These are phyloP conservation scores for Triangularia setosa DNA, from an alignment of 2,329 filamentous ascomycete species.

Conservation along the genomic window DNA sequence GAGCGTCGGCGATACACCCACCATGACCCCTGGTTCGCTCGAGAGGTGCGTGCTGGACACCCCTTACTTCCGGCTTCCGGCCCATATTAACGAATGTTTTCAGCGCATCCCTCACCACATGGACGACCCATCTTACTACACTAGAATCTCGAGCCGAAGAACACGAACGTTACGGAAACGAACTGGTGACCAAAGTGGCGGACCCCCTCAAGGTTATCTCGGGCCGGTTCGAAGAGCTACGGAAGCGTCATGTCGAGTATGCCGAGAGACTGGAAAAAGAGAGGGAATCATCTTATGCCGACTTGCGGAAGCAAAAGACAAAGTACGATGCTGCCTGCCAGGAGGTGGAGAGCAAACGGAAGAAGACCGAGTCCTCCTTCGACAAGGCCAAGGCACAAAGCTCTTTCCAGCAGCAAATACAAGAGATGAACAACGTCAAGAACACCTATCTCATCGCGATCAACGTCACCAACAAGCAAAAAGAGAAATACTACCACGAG, in stretches of 20 bases:
- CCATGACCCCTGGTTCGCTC: conserved; percentile 89
- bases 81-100: not conserved
- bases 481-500: conserved; percentile 95
- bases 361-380: conserved; percentile 92
- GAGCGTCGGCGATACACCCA: conserved; percentile 89
- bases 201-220: conserved; percentile 78
- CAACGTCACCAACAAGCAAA: conserved; percentile 95
- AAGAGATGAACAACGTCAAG: conserved; percentile 97
- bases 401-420: conserved; percentile 85
- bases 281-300: conserved; percentile 75
- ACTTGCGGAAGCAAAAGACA: conserved; percentile 83
- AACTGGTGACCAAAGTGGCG: conserved; percentile 75
- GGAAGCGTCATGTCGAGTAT: conserved; percentile 87
- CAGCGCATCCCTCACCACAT: conserved; percentile 92
- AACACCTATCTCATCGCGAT: conserved; percentile 97
- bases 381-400: conserved; percentile 90
- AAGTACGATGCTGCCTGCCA: conserved; percentile 93
- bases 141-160: conserved; percentile 84
- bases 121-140: conserved; percentile 88
- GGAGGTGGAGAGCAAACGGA: conserved; percentile 89
- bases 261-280: conserved; percentile 86
- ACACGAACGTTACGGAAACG: conserved; percentile 78
- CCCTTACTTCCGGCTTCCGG: conserved; percentile 4
- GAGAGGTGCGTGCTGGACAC: conserved; percentile 59
- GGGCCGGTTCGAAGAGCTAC: conserved; percentile 79